Conservation (phyloP, 257 asterid genomes). For the Ophiorrhiza pumila region DNA sequence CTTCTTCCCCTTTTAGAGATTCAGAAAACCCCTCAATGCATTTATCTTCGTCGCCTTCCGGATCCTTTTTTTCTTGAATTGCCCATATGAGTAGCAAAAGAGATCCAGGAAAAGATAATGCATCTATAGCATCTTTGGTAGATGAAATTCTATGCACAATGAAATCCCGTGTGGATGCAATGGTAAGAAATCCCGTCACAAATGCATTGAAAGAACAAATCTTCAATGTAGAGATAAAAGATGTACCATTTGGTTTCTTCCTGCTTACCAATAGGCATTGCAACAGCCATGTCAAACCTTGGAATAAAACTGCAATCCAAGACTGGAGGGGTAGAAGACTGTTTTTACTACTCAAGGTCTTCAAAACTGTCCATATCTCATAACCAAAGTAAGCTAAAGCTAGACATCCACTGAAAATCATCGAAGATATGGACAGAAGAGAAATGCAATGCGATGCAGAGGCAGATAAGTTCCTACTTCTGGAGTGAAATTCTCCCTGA, state of each 20-base stretch:
- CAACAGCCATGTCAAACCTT: constrained; percentile 24
- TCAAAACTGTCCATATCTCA: constrained; percentile 12
- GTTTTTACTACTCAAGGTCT: neutral
- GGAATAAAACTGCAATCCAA: constrained; percentile 22
- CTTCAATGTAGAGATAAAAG: neutral
- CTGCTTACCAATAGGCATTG: neutral
- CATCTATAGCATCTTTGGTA: constrained; percentile 8
- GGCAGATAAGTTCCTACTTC: neutral
- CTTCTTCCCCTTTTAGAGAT: constrained; percentile 20
- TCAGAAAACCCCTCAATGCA: neutral
- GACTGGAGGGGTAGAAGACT: constrained; percentile 17
- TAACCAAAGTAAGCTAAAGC: constrained; percentile 16
- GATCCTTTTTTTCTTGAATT: neutral
- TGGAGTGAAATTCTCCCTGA: constrained; percentile 5
- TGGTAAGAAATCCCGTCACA: constrained; percentile 21
- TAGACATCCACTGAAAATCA: constrained; percentile 11
- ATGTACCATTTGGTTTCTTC: constrained; percentile 8
- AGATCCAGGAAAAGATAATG: constrained; percentile 19
- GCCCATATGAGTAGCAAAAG: constrained; percentile 14
- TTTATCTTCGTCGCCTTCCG: neutral
- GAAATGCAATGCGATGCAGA: neutral
- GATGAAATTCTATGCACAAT: neutral
- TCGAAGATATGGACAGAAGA: constrained; percentile 10
- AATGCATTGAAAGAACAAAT: constrained; percentile 12
- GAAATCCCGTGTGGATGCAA: constrained; percentile 15